A percentile compares a stretch with the other conserved stretches of the same genome.
Conservation (phyloP, 176 grass and related monocot genomes). For the Leersia perrieri region DNA sequence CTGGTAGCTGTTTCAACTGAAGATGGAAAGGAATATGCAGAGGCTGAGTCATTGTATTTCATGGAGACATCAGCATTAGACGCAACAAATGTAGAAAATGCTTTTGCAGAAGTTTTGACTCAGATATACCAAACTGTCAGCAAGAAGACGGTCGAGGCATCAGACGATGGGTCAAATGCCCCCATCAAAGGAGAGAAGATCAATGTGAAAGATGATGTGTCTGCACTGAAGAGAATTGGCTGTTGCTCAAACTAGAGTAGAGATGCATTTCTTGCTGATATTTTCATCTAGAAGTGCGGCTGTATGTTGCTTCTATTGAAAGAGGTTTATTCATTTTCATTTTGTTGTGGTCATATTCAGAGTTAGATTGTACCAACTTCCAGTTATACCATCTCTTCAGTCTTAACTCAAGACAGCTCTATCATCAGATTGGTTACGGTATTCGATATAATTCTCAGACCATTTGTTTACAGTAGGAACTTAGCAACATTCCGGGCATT, state of each 20-base stretch:
- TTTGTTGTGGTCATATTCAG: background rate
- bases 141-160: slow-evolving; percentile 42
- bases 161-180: slow-evolving; percentile 29
- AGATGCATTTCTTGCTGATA: slow-evolving; percentile 4
- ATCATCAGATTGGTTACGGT: slow-evolving; percentile 21
- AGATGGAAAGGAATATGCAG: slow-evolving; percentile 56
- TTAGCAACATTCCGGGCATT: background rate
- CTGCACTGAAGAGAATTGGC: slow-evolving; percentile 42
- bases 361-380: slow-evolving; percentile 8
- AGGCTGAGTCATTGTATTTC: slow-evolving; percentile 55
- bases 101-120: slow-evolving; percentile 56
- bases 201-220: slow-evolving; percentile 55
- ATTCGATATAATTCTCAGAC: background rate
- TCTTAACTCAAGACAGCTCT: background rate
- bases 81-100: slow-evolving; percentile 49
- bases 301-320: slow-evolving; percentile 20
- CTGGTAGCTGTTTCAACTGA: slow-evolving; percentile 61
- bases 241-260: slow-evolving; percentile 56
- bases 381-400: background rate
- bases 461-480: slow-evolving; percentile 20
- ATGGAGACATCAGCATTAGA: slow-evolving; percentile 63
- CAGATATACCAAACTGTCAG: slow-evolving; percentile 48
- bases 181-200: slow-evolving; percentile 52
- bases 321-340: slow-evolving; percentile 6
- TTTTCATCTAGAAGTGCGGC: slow-evolving; percentile 1